These are phyloP conservation scores for Groenewaldozyma auringiensis DNA, from an alignment of 1,139 yeast genomes.

Conservation along the genomic window DNA sequence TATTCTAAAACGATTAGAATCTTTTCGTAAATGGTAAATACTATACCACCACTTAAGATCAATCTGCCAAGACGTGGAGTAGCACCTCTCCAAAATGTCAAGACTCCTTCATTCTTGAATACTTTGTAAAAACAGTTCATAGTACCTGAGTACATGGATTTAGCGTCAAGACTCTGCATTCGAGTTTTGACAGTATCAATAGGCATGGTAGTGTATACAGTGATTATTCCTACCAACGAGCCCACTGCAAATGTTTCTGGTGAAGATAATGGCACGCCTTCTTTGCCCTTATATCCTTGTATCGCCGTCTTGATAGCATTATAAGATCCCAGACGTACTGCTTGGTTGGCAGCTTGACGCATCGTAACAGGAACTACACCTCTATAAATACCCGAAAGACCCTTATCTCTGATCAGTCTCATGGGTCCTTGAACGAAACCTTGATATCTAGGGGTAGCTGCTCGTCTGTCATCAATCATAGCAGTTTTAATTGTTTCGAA, in stretches of 20 bases:
- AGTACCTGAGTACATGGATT: constrained; percentile 62
- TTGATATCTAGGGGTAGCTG: constrained; percentile 63
- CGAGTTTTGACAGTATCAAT: constrained; percentile 95
- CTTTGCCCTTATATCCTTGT: constrained; percentile 52
- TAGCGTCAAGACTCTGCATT: constrained; percentile 90
- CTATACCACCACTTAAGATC: constrained; percentile 90
- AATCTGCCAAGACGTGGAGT: constrained; percentile 92
- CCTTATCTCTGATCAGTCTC: constrained; percentile 64
- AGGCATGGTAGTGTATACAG: constrained; percentile 97
- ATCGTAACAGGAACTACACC: constrained; percentile 89
- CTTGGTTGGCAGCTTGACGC: constrained; percentile 94
- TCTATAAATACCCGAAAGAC: constrained; percentile 74
- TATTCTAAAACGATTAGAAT: constrained; percentile 51
- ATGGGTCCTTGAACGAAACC: constrained; percentile 58
- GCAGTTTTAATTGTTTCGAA: constrained; percentile 96
- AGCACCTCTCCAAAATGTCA: constrained; percentile 96
- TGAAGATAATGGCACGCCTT: constrained; percentile 61
- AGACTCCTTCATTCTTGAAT: constrained; percentile 81
- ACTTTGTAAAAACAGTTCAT: constrained; percentile 72
- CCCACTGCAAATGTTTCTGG: constrained; percentile 83
- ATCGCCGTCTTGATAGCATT: constrained; percentile 76
- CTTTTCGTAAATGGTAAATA: constrained; percentile 88
- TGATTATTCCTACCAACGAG: constrained; percentile 84
- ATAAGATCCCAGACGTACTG: constrained; percentile 89
- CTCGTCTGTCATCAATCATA: constrained; percentile 83